Conservation (phyloP, 2,329 filamentous ascomycete species). For the Botrytis galanthina region DNA sequence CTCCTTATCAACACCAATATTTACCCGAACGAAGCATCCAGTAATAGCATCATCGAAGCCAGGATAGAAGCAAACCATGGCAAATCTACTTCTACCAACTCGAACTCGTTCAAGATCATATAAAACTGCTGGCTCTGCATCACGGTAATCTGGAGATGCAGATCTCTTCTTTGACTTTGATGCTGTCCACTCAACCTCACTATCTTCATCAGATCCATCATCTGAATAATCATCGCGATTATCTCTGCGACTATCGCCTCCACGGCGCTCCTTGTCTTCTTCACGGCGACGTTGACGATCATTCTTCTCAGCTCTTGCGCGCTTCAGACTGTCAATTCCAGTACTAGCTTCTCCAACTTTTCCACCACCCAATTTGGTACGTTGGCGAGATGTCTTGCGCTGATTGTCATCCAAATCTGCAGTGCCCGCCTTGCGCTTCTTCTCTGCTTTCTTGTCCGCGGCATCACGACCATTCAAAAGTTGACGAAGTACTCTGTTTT, state of each 20-base stretch:
- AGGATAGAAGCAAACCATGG: slow-evolving; percentile 89
- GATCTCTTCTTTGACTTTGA: slow-evolving; percentile 50
- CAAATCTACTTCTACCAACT: slow-evolving; percentile 82
- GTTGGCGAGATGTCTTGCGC: slow-evolving; percentile 70
- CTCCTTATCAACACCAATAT: slow-evolving; percentile 72
- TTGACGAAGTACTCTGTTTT: slow-evolving; percentile 77
- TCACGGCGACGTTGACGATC: slow-evolving; percentile 62
- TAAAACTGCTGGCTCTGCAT: slow-evolving; percentile 66
- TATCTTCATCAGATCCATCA: slow-evolving; percentile 66
- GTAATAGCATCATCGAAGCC: slow-evolving; percentile 78
- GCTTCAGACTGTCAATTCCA: slow-evolving; percentile 69
- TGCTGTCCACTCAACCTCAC: slow-evolving; percentile 75
- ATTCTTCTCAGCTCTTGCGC: slow-evolving; percentile 62
- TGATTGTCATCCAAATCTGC: slow-evolving; percentile 76
- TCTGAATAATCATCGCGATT: slow-evolving; percentile 55
- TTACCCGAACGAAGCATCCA: slow-evolving; percentile 83
- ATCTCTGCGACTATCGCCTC: slow-evolving; percentile 42
- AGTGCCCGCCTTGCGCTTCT: slow-evolving; percentile 74
- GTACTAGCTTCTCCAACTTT: slow-evolving; percentile 67
- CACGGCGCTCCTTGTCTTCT: slow-evolving; percentile 57
- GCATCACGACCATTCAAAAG: slow-evolving; percentile 67
- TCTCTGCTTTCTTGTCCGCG: slow-evolving; percentile 54
- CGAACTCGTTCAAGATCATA: slow-evolving; percentile 82
- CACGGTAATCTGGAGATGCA: slow-evolving; percentile 45
- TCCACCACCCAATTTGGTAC: slow-evolving; percentile 63